Base-by-base conservation (phyloP, 2,329 filamentous ascomycete genomes). In the Pseudogymnoascus sp. region DNA sequence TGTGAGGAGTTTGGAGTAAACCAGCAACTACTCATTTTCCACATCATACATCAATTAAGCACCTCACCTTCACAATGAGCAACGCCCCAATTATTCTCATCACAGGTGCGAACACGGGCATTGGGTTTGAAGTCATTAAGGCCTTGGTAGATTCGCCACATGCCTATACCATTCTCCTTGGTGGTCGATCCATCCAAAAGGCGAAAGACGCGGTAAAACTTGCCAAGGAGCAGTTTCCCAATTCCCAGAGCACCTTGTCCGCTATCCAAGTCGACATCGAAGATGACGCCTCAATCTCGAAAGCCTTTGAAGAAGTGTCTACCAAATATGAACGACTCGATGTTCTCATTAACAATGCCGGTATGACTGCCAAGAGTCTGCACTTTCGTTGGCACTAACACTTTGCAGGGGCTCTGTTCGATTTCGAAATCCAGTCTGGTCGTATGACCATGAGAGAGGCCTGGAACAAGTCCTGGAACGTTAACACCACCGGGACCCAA, bases 401-500 rank as follows among this genome's bases (percentile, higher is more conserved):
- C 14, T 61, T 18, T 36, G n/a, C 34, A 70, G 65, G 68, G 1
- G 67, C 38, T 31, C 34, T 23, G 49, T 73, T 76, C 64, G 75
- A 77, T 63, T 46, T 69, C 25, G 69, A 74, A 1, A 66, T 72
- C n/a, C 4, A 53, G 4, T 1, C 62, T 0, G 72, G 73, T 16
- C 65, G 66, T 9, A 63, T 76, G 61, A 68, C 68, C 11, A 67
- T 72, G 62, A 75, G 78, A 11, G 75, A 77, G 42, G 69, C 68
- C 53, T 80, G 73, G 70, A 77, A 76, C 59, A 71, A 72, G 37
- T 68, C 77, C 5, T 81, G 74, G 71, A 67, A 79, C 40, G 69
- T 77, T 61, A 82, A 82, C 65, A 74, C 77, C 4, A 69, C 77
- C 0, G 76, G 79, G 49, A 76, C 75, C 0, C 71, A 75, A 28